A percentile compares a stretch with the other conserved stretches of the same genome.
Evolutionary conservation across 2,329 filamentous ascomycete genomes (phyloP).

Genomic region (Tolypocladium pustulatum): DNA sequence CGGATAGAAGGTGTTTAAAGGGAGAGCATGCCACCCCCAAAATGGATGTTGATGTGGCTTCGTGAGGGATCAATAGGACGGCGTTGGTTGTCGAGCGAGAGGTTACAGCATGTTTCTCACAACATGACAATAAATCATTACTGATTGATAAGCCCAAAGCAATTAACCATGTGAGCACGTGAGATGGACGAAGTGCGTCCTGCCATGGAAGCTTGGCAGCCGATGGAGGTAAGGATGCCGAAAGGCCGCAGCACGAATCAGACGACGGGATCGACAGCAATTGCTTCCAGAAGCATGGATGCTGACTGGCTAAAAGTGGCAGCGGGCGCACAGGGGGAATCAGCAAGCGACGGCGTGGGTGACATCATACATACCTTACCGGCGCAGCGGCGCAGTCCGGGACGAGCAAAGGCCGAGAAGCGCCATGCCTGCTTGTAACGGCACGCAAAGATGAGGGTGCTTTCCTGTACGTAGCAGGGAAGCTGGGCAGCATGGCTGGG

Average conservation of each 20-base stretch:
- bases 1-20: constrained; percentile 7
- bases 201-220: not conserved
- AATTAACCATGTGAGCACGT: not conserved
- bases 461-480: too few species aligned
- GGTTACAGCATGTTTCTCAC: too few species aligned
- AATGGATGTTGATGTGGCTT: not conserved
- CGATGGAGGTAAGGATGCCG: not conserved
- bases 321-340: not conserved
- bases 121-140: not conserved
- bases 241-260: not conserved
- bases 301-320: not conserved
- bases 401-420: not conserved
- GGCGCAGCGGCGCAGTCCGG: not conserved
- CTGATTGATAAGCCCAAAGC: not conserved
- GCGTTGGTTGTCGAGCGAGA: not conserved
- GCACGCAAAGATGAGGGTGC: too few species aligned
- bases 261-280: not conserved
- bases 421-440: too few species aligned
- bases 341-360: not conserved
- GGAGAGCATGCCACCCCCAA: not conserved
- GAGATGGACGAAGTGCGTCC: not conserved
- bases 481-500: not conserved
- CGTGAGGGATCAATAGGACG: not conserved
- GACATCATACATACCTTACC: not conserved
- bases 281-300: not conserved